A percentile compares a stretch with the other conserved stretches of the same genome.
These are phyloP conservation scores for Metschnikowia gruessii DNA, from an alignment of 805 yeast species.

Conservation along the genomic window DNA sequence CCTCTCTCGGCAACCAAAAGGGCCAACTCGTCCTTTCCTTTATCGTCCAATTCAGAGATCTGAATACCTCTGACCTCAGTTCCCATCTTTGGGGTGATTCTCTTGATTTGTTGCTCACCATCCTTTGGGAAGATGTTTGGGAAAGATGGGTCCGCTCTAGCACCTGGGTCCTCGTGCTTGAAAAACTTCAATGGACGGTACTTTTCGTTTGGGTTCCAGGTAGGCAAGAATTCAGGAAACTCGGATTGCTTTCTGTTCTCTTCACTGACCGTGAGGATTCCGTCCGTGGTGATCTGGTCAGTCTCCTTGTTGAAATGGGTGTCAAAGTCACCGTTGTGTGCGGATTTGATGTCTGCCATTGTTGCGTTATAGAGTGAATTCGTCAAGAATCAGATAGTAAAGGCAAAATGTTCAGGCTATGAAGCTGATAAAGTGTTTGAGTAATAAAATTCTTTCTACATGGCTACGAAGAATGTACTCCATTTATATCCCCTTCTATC, in stretches of 20 bases:
- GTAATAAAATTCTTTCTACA: not conserved
- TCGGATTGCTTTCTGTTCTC: conserved; percentile 22
- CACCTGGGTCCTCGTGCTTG: conserved; percentile 62
- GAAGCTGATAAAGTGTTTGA: no score
- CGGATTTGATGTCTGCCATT: conserved; percentile 9
- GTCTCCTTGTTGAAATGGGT: conserved; percentile 51
- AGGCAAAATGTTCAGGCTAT: not conserved
- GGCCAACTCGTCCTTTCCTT: conserved; percentile 68
- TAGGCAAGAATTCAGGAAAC: conserved; percentile 61
- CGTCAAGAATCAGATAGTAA: not conserved
- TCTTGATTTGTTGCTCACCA: conserved; percentile 29
- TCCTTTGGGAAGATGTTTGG: conserved; percentile 48
- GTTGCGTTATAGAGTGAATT: not conserved
- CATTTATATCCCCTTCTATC: not conserved
- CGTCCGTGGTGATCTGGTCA: conserved; percentile 41
- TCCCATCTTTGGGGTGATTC: conserved; percentile 68
- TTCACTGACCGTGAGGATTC: conserved; percentile 46
- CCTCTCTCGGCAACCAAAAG: conserved; percentile 66
- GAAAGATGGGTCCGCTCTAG: conserved; percentile 57
- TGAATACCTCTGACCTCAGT: conserved; percentile 60
- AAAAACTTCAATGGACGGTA: conserved; percentile 52
- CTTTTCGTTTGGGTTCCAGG: conserved; percentile 62
- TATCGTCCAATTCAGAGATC: conserved; percentile 48
- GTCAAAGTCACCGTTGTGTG: conserved; percentile 35
- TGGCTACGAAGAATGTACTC: not conserved